A percentile compares a stretch with the other conserved stretches of the same genome.
Evolutionary conservation across 306 rosid genomes (phyloP).

Genomic region (Comarum palustre): DNA sequence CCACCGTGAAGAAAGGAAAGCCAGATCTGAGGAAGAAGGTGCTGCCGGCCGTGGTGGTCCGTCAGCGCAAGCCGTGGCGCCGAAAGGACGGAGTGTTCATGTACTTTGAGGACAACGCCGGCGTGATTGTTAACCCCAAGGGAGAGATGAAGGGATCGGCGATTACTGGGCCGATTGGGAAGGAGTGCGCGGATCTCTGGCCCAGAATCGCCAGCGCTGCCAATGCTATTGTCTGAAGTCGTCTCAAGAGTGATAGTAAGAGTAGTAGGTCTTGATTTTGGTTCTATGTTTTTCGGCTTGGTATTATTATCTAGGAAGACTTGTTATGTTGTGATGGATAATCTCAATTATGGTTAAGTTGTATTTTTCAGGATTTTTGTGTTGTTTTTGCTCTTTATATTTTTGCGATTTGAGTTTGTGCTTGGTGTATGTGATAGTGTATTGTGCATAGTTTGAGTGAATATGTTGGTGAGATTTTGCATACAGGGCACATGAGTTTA

Average conservation of each 20-base stretch:
- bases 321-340: background rate
- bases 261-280: background rate
- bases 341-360: background rate
- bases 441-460: background rate
- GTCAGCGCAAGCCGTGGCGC: slow-evolving; percentile 91
- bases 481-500: background rate
- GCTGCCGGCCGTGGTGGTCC: slow-evolving; percentile 82
- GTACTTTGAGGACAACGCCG: slow-evolving; percentile 95
- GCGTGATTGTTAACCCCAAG: slow-evolving; percentile 84
- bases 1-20: slow-evolving; percentile 90
- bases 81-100: slow-evolving; percentile 93
- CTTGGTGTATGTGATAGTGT: background rate
- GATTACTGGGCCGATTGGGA: slow-evolving; percentile 82
- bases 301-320: background rate
- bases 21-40: slow-evolving; percentile 95
- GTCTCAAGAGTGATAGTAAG: slow-evolving; percentile 1
- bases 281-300: background rate
- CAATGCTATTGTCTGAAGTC: slow-evolving; percentile 63
- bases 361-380: background rate
- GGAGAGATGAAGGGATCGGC: slow-evolving; percentile 96
- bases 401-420: background rate
- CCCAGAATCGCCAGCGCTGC: slow-evolving; percentile 97
- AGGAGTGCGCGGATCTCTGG: slow-evolving; percentile 94
- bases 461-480: background rate
- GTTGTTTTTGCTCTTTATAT: background rate